Percentiles rank a stretch among this genome's conserved stretches.
These are phyloP conservation scores for Vanderwaltozyma tropicalis DNA, from an alignment of 805 yeast species.

Conservation along the genomic window DNA sequence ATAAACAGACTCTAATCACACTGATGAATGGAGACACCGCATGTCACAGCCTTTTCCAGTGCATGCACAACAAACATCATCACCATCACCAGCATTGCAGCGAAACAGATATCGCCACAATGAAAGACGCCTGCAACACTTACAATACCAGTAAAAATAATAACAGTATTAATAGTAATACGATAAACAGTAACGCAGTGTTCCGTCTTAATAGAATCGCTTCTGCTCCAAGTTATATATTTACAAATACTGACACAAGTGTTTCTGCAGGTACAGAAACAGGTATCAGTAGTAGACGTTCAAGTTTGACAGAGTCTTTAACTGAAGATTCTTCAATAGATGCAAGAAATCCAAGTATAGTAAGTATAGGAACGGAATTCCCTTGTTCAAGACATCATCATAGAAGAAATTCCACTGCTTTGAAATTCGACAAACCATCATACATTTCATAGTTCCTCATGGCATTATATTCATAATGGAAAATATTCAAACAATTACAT, in stretches of 20 bases:
- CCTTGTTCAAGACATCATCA: conserved; percentile 26
- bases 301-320: no score
- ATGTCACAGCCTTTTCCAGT: background rate
- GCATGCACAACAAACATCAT: background rate
- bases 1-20: background rate
- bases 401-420: conserved; percentile 22
- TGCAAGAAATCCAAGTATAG: background rate
- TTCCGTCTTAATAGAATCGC: background rate
- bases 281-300: no score
- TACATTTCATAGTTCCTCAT: background rate
- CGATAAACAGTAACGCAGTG: no score
- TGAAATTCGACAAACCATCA: conserved; percentile 19
- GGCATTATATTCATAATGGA: no score
- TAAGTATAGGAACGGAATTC: conserved; percentile 5
- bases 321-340: background rate
- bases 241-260: background rate
- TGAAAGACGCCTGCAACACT: no score
- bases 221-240: background rate
- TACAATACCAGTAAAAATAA: no score
- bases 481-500: no score
- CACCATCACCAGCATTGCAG: no score
- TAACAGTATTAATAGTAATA: no score
- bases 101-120: no score
- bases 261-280: background rate
- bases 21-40: background rate